Conservation (phyloP, 306 rosid genomes). For the Vigna reflexopilosa region DNA sequence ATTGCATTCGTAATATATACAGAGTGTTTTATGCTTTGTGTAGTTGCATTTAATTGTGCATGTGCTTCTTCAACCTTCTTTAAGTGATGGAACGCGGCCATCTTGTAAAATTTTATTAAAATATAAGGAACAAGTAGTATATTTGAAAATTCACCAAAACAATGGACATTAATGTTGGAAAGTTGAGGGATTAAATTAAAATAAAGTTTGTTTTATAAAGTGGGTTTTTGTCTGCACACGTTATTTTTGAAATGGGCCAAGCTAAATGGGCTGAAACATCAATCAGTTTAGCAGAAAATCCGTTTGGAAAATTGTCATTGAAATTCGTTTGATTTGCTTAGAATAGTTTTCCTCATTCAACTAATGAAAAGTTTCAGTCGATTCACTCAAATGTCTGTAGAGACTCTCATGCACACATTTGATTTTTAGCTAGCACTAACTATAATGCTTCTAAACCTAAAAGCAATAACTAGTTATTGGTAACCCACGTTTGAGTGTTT, state of each 20-base stretch:
- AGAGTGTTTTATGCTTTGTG: constrained; percentile 33
- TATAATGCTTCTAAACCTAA: background rate
- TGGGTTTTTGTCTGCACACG: background rate
- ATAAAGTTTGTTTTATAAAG: background rate
- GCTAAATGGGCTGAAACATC: background rate
- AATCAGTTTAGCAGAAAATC: background rate
- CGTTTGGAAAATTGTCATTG: too few species aligned
- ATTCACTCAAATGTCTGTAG: background rate
- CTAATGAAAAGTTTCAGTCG: background rate
- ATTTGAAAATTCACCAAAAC: constrained; percentile 1
- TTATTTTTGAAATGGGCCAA: background rate
- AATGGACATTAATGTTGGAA: background rate
- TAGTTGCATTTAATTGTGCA: constrained; percentile 49
- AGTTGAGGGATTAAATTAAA: background rate
- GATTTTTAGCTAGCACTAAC: background rate
- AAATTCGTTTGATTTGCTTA: background rate
- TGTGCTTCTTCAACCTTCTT: constrained; percentile 49
- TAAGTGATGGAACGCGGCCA: constrained; percentile 19
- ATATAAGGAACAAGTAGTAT: constrained; percentile 33
- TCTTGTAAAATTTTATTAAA: constrained; percentile 9
- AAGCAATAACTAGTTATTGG: background rate
- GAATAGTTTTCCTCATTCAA: background rate
- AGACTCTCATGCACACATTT: background rate
- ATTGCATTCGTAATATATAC: constrained; percentile 7
- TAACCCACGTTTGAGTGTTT: background rate